A percentile compares a stretch with the other conserved stretches of the same genome.
Evolutionary conservation across 1,284 basidiomycete species (phyloP).

Genomic region (Veloboletus limbatus): DNA sequence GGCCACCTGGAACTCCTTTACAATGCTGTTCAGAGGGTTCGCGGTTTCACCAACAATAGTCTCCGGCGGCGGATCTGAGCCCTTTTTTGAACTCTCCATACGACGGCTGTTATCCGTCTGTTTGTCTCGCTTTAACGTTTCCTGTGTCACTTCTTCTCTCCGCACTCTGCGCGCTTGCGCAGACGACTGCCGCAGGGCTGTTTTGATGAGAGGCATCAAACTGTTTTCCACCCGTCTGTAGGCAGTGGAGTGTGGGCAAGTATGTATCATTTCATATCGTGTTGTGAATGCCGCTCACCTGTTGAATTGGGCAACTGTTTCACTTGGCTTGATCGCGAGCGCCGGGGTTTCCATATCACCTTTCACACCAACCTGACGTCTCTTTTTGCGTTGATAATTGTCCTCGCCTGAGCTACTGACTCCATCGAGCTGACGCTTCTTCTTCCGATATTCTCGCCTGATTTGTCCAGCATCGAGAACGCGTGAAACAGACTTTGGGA

Average conservation of each 20-base stretch:
- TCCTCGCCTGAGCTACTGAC: conserved; percentile 31
- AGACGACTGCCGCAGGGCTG: conserved; percentile 59
- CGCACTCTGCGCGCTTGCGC: conserved; percentile 45
- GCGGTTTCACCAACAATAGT: conserved; percentile 9
- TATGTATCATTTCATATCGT: conserved; percentile 7
- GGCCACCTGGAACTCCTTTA: conserved; percentile 53
- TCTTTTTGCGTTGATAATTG: conserved; percentile 39
- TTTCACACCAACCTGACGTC: conserved; percentile 26
- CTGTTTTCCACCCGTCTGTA: conserved; percentile 66
- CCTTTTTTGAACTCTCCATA: conserved; percentile 13
- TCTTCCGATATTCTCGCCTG: conserved; percentile 51
- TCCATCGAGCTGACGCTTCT: conserved; percentile 45
- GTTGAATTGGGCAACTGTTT: conserved; percentile 72
- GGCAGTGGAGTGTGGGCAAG: conserved; percentile 9
- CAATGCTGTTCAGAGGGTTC: conserved; percentile 30
- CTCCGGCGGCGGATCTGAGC: conserved; percentile 17
- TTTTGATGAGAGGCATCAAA: conserved; percentile 59
- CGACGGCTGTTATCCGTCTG: conserved; percentile 16
- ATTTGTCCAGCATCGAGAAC: conserved; percentile 61
- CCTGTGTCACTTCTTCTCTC: conserved; percentile 39
- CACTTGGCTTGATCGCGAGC: conserved; percentile 59
- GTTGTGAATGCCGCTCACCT: conserved; percentile 42
- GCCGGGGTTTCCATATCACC: conserved; percentile 22
- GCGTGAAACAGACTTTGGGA: conserved; percentile 65
- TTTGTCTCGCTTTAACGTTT: conserved; percentile 16